A percentile compares a stretch with the other conserved stretches of the same genome.
Evolutionary conservation across 179 eudicot species (phyloP).

Genomic region (Nepenthes alata): DNA sequence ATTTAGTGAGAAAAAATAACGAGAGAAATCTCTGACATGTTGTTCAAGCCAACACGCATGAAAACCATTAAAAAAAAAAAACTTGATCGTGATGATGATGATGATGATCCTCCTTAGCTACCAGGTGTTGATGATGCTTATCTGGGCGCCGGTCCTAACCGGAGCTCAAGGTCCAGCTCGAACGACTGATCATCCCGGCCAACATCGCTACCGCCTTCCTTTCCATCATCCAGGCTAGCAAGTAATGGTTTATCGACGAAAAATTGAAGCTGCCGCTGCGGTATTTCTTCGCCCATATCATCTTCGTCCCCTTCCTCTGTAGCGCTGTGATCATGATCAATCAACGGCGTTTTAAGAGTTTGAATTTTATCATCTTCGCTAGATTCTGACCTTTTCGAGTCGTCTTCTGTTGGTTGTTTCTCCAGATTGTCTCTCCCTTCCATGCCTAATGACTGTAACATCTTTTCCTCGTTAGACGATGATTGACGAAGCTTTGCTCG

Average conservation of each 20-base stretch:
- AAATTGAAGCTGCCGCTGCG: constrained; percentile 11
- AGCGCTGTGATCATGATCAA: no score
- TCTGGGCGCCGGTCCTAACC: constrained; percentile 28
- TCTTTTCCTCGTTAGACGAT: constrained; percentile 1
- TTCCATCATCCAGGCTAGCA: background rate
- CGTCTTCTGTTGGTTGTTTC: background rate
- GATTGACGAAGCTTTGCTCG: constrained; percentile 21
- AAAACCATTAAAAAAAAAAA: no score
- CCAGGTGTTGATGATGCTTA: no score
- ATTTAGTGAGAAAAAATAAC: no score
- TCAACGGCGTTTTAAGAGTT: no score
- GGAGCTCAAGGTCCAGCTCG: constrained; percentile 46
- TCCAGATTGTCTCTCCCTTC: background rate
- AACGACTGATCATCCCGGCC: constrained; percentile 1
- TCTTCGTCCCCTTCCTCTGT: constrained; percentile 1
- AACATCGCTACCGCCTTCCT: background rate
- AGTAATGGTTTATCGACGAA: constrained; percentile 14
- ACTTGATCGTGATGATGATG: no score
- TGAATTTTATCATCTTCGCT: background rate
- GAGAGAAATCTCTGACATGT: no score
- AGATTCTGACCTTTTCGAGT: background rate
- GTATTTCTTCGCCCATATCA: background rate
- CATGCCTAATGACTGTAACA: background rate
- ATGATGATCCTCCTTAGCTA: no score
- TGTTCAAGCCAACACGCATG: no score